Evolutionary conservation across 805 yeast species (phyloP).

Genomic region (Helenozyma baotianmanensis): DNA sequence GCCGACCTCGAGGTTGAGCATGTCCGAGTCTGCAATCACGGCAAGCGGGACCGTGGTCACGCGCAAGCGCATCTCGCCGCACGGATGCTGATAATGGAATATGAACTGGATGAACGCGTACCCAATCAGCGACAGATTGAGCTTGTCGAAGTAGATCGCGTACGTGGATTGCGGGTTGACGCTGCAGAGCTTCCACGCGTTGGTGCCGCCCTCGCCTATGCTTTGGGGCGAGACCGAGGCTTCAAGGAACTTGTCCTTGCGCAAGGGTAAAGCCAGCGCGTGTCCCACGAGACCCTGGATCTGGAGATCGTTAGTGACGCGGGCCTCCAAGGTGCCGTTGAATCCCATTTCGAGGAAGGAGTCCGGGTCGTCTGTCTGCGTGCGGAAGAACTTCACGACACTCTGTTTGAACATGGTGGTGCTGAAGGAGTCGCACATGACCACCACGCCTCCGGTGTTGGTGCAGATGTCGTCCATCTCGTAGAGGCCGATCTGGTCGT

Average conservation of each 20-base stretch:
- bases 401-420: slow-evolving; percentile 69
- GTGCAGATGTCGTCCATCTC: slow-evolving; percentile 60
- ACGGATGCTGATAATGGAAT: slow-evolving; percentile 59
- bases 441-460: slow-evolving; percentile 59
- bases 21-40: slow-evolving; percentile 37
- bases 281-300: slow-evolving; percentile 62
- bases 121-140: slow-evolving; percentile 25
- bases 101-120: slow-evolving; percentile 48
- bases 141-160: slow-evolving; percentile 53
- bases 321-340: slow-evolving; percentile 57
- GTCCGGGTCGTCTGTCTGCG: slow-evolving; percentile 21
- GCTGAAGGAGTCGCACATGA: slow-evolving; percentile 60
- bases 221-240: slow-evolving; percentile 27
- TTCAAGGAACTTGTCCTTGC: slow-evolving; percentile 21
- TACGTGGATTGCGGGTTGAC: slow-evolving; percentile 56
- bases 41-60: slow-evolving; percentile 55
- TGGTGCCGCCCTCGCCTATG: slow-evolving; percentile 49
- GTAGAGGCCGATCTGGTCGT: slow-evolving; percentile 63
- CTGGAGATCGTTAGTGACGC: slow-evolving; percentile 45
- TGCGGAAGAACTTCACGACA: slow-evolving; percentile 46
- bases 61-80: slow-evolving; percentile 52
- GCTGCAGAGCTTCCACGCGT: slow-evolving; percentile 57
- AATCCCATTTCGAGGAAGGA: slow-evolving; percentile 48
- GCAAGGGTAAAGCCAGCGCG: slow-evolving; percentile 42
- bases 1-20: slow-evolving; percentile 38